Conservation (phyloP, 2,329 filamentous ascomycete species). For the Ophiostoma populinum region DNA sequence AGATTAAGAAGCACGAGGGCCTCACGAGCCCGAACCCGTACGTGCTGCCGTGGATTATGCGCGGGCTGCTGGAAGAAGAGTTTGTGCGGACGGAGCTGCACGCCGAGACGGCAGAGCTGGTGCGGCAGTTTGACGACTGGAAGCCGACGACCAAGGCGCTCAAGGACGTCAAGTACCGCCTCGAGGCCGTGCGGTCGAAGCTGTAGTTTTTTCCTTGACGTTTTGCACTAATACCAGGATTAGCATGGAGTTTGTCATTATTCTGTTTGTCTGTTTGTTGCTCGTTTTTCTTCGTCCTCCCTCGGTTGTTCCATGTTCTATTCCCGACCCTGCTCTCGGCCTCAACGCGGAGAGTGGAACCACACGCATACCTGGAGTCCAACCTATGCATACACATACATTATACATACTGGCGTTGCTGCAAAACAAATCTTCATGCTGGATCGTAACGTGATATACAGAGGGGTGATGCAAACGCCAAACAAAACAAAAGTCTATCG, state of each 20-base stretch:
- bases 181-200: constrained; percentile 83
- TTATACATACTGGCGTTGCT: too few relatives aligned
- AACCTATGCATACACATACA: too few relatives aligned
- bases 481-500: too few relatives aligned
- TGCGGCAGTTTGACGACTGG: constrained; percentile 89
- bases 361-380: too few relatives aligned
- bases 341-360: too few relatives aligned
- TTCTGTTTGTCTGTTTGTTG: not conserved
- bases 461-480: too few relatives aligned
- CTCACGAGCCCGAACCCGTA: constrained; percentile 59
- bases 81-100: constrained; percentile 69
- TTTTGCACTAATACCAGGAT: not conserved
- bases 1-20: constrained; percentile 32
- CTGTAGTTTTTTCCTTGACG: constrained; percentile 24
- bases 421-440: too few relatives aligned
- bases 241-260: not conserved
- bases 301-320: too few relatives aligned
- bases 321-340: too few relatives aligned
- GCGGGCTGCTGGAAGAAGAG: constrained; percentile 80
- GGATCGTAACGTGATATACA: too few relatives aligned
- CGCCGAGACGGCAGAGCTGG: constrained; percentile 57
- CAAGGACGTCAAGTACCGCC: constrained; percentile 86
- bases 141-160: constrained; percentile 76
- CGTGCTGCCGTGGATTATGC: constrained; percentile 87
- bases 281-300: not conserved